Base-by-base conservation (phyloP, 2,329 filamentous ascomycete genomes). In the Fusarium odoratissimum region DNA sequence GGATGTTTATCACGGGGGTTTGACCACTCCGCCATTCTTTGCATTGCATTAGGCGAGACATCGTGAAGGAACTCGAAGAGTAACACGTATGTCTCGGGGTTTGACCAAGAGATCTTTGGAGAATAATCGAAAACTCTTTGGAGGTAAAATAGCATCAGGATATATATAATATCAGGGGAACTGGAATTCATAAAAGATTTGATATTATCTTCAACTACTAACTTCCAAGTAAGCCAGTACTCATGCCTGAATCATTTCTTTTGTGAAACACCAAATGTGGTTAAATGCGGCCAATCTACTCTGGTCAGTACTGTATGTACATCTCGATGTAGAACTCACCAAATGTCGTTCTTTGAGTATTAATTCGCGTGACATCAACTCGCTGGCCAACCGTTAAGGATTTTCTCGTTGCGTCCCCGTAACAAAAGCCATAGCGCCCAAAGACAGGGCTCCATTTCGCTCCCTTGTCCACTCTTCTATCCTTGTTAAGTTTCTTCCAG, bases 401-500 rank as follows among this genome's bases (percentile, higher is more conserved):
- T 30, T 57, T 58, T 1, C 40, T 71, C 0, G n/a, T 48, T 0
- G 61, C 67, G 8, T 56, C 44, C 3, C 75, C 75, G 13, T 73
- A 76, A 12, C 75, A 77, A 7, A 76, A 77, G 0, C 75, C 75
- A 9, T 77, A 77, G 0, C 75, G 66, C 11, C 75, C 75, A 55
- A 77, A 77, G 1, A 77, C 75, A 8, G 75, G 75, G 7, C 71
- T 77, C 21, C 75, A 77, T 40, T 77, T 76, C 1, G 71, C 73
- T 2, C 75, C 75, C 5, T 55, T 65, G 16, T 77, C 75, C 1
- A 77, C 75, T 33, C 75, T 60, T 9, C 75, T 55, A 19, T 77
- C 75, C 14, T 76, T 76, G 56, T 77, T 77, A 5, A 77, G 44
- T 16, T 76, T 77, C 54, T 77, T 77, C 75, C 73, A 77, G 4